These are phyloP conservation scores for Nidula niveotomentosa DNA, from an alignment of 1,284 basidiomycete genomes.

Conservation along the genomic window DNA sequence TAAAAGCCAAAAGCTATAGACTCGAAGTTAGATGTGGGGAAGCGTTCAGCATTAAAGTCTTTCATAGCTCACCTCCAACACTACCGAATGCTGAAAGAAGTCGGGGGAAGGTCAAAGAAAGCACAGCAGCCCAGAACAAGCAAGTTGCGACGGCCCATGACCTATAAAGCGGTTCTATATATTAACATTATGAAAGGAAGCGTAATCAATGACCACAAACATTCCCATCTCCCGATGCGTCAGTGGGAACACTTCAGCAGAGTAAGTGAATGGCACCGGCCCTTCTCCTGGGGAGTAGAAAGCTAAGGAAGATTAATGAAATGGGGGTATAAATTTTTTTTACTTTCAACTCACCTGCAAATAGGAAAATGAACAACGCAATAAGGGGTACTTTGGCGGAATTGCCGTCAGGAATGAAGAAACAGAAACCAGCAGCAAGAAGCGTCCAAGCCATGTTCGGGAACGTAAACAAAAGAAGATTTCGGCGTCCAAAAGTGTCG, in stretches of 20 bases:
- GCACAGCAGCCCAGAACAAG: constrained; percentile 52
- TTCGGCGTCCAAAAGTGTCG: constrained; percentile 52
- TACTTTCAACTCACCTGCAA: constrained; percentile 25
- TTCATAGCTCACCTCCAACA: constrained; percentile 24
- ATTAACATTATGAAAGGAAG: not conserved
- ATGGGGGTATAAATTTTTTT: too few species aligned
- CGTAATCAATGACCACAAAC: constrained; percentile 13
- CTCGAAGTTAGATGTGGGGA: not conserved
- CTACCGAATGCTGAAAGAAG: constrained; percentile 43
- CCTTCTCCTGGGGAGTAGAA: constrained; percentile 60
- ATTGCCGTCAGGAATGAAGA: constrained; percentile 35
- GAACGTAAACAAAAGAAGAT: constrained; percentile 49
- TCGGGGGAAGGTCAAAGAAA: constrained; percentile 62
- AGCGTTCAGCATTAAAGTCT: not conserved
- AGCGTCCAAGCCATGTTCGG: constrained; percentile 49
- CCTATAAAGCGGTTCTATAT: constrained; percentile 10
- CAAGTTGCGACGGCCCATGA: constrained; percentile 43
- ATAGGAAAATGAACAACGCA: constrained; percentile 52
- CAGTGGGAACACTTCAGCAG: constrained; percentile 56
- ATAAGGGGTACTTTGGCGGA: constrained; percentile 35
- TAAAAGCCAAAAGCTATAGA: constrained; percentile 51
- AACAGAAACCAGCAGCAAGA: constrained; percentile 48
- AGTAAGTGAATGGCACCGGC: constrained; percentile 63
- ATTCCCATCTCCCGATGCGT: constrained; percentile 48
- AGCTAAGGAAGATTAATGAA: constrained; percentile 16